These are phyloP conservation scores for Tuber magnatum DNA, from an alignment of 495 filamentous ascomycete species.

Conservation along the genomic window DNA sequence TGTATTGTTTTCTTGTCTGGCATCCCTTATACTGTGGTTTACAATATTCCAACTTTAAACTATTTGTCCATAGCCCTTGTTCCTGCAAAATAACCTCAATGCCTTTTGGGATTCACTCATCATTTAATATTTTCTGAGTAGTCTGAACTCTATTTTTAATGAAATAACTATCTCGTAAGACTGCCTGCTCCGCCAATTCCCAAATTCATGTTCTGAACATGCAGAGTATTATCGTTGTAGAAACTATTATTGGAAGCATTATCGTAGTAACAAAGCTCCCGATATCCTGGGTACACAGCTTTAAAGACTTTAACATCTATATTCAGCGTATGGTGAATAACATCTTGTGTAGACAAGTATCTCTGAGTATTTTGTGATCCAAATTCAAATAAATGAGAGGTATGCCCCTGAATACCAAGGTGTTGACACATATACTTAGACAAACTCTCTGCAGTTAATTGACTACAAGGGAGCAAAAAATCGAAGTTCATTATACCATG, in stretches of 20 bases:
- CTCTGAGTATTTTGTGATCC: not conserved
- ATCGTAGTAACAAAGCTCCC: constrained; percentile 4
- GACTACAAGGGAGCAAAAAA: not conserved
- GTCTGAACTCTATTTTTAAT: too few species aligned
- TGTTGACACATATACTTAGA: not conserved
- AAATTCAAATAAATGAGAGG: not conserved
- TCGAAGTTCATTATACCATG: not conserved
- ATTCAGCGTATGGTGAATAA: too few species aligned
- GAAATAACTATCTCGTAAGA: not conserved
- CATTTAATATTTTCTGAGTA: too few species aligned
- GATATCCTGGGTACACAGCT: not conserved
- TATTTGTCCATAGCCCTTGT: constrained; percentile 4
- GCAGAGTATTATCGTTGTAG: constrained; percentile 7
- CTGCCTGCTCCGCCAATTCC: not conserved
- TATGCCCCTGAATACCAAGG: not conserved
- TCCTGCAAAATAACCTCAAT: constrained; percentile 2
- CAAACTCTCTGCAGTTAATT: not conserved
- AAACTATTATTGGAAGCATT: constrained; percentile 14
- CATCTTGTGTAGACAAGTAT: not conserved
- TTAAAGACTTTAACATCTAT: constrained; percentile 7
- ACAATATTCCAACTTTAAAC: not conserved
- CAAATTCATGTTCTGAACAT: constrained; percentile 10
- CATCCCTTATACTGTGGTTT: not conserved
- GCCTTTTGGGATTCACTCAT: too few species aligned
- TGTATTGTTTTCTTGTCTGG: not conserved